Base-by-base conservation (phyloP, 768 basidiomycete species). In the Calocybe cyanea region DNA sequence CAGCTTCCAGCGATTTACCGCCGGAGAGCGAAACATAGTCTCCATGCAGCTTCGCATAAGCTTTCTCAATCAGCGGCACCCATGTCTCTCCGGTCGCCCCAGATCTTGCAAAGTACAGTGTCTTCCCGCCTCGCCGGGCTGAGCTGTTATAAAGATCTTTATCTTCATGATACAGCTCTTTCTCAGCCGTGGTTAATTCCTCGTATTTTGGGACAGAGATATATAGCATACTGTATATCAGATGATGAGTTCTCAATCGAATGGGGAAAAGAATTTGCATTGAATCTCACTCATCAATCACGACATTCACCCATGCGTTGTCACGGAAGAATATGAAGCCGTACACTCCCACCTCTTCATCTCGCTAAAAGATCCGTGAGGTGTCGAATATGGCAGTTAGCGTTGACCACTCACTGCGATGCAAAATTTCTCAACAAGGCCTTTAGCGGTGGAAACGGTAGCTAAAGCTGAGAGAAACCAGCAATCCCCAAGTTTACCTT, bases 31-130 rank as follows among this genome's bases (percentile, higher is more conserved):
- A 59, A 3, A 62, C 57, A 45, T 70, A 73, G 46, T 71, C 68
- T 2, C 77, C 77, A 54, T 80, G 75, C 1, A 78, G 51, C 58
- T 80, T 80, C 2, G 78, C 77, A 47, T 71, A 80, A 2, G 78
- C 78, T 55, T 80, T 80, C 55, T 80, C 78, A n/a, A 79, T 67
- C n/a, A 80, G 58, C 2, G 78, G 73, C 0, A 78, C 75, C 77
- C 77, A 79, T 3, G 76, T 78, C 49, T 79, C 77, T 23, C 70
- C 72, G 38, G 69, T 64, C 4, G 68, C 61, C 1, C 69, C 71
- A 5, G 72, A 75, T 41, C 65, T 68, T 7, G 78, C 75, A 55
- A 78, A 80, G 49, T 73, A 77, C 28, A 79, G 53, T 1, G 64
- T 64, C 54, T 76, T 77, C 23, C 69, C 69, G 25, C 76, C 74